These are phyloP conservation scores for Paramecium biaurelia DNA, from an alignment of 73 alveolate genomes.

Conservation along the genomic window DNA sequence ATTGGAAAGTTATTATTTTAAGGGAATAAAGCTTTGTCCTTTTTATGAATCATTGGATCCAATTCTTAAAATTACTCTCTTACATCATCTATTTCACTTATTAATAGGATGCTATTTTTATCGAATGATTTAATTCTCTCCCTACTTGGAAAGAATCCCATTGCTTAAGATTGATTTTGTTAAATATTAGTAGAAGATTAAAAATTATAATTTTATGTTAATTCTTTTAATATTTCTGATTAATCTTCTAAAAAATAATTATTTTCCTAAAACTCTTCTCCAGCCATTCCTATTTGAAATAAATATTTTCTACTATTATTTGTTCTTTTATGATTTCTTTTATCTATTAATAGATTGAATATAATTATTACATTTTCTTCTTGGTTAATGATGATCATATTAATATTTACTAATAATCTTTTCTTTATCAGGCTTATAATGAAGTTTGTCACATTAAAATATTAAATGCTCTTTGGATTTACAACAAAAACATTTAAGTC, in stretches of 20 bases:
- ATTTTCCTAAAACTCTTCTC: background rate
- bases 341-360: background rate
- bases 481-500: background rate
- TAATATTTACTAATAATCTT: background rate
- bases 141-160: background rate
- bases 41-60: background rate
- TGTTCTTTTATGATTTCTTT: background rate
- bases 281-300: background rate
- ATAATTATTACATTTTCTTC: background rate
- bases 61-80: background rate
- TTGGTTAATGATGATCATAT: background rate
- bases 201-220: background rate
- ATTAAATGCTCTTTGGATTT: background rate
- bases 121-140: background rate
- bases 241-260: background rate
- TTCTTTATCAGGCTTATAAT: slow-evolving; percentile 4
- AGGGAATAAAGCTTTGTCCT: background rate
- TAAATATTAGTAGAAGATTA: background rate
- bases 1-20: background rate
- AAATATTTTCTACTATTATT: background rate
- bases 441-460: background rate
- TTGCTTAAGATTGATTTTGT: background rate
- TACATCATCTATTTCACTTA: background rate
- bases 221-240: background rate
- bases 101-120: background rate